These are phyloP conservation scores for Solanum medicagineum DNA, from an alignment of 257 asterid genomes.

Conservation along the genomic window DNA sequence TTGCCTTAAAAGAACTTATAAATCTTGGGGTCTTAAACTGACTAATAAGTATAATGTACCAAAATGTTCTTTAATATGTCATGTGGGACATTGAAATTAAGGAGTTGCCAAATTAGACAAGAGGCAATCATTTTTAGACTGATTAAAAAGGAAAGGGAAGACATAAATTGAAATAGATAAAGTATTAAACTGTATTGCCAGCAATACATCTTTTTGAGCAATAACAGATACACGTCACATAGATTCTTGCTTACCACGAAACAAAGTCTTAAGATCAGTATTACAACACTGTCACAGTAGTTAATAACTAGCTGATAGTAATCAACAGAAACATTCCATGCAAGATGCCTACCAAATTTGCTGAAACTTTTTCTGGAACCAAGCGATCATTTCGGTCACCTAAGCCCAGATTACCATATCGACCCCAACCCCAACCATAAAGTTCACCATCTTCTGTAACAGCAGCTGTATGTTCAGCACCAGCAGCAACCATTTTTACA, in stretches of 20 bases:
- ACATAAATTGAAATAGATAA: not conserved
- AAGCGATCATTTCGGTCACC: slow-evolving; percentile 87
- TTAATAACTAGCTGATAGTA: not conserved
- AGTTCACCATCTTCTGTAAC: slow-evolving; percentile 93
- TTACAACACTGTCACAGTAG: not conserved
- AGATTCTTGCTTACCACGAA: not conserved
- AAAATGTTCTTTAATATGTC: not conserved
- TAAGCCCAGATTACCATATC: slow-evolving; percentile 93
- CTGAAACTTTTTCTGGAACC: slow-evolving; percentile 72
- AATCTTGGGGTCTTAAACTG: not conserved
- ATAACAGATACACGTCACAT: not conserved
- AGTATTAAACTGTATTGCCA: not conserved
- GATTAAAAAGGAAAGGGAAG: not conserved
- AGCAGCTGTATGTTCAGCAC: slow-evolving; percentile 99
- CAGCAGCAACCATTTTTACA: slow-evolving; percentile 96
- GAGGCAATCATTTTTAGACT: not conserved
- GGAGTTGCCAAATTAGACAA: not conserved
- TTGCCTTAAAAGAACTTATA: too few relatives aligned
- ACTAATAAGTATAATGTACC: not conserved
- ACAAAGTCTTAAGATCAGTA: not conserved
- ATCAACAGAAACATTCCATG: not conserved
- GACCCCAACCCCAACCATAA: slow-evolving; percentile 99
- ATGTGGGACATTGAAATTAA: not conserved
- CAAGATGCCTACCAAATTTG: slow-evolving; percentile 36
- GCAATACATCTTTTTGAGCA: not conserved